Evolutionary conservation across 345 rosid species (phyloP), one percentile per base, ranked within the genome.

Genomic region (Pistacia vera): DNA sequence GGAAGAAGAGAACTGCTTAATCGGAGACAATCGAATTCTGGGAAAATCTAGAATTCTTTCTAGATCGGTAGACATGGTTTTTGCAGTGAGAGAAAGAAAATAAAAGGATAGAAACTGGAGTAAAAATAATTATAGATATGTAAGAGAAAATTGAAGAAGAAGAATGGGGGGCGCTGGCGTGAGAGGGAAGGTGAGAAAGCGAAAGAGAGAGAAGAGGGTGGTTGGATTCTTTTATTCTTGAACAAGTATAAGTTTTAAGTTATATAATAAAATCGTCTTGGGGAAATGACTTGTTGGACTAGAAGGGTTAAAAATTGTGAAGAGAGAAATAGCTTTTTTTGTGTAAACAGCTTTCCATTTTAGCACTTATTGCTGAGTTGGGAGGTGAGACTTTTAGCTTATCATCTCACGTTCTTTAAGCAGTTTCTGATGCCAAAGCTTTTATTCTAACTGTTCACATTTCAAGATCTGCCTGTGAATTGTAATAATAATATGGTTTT

Each of bases 41-140:
- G 85, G 75, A 48, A 76, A 69, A 68, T 82, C 82, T 49, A n/a
- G 80, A 70, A 70, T 36, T 22, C 69, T 38, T 75, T 84, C 62
- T 25, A 79, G 88, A 84, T 82, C 85, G 5, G 79, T 33, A 28
- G 82, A 75, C 90, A 85, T 84, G 80, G 70, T n/a, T 46, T 35
- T n/a, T 44, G 16, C 5, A 12, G 1, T 54, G 18, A 33, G 66
- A 7, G 5, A 49, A 52, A 20, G 30, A 54, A 66, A 35, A 46
- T 18, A 20, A 36, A 76, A 63, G 75, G 36, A 3, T 14, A 17
- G 11, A 8, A 18, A 22, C 25, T 10, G 16, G 49, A 38, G 63
- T 9, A 16, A 5, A 55, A 25, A 22, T 25, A 30, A 30, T 30
- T 30, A 1, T 30, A 30, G 33, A 30, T 30, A 30, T 41, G 46